Base-by-base conservation (phyloP, 306 rosid genomes). In the Medicago arabica region DNA sequence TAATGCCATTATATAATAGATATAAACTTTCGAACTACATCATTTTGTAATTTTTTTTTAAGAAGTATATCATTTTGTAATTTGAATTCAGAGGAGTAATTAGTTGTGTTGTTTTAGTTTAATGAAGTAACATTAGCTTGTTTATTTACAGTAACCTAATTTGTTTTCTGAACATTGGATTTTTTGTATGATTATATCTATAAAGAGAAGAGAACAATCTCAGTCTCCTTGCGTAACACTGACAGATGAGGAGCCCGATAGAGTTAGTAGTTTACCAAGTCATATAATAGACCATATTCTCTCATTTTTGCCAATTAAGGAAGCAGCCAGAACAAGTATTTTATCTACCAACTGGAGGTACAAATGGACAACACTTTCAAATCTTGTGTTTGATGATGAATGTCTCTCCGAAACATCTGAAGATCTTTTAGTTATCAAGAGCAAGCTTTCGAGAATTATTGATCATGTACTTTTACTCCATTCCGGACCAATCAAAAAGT, bases 381-480 rank as follows among this genome's bases (percentile, higher is more conserved):
- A 69, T 71, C 87, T 91, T 53, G 91, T 83, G 85, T 89, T 91
- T n/a, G 93, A 88, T 72, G 67, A 46, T 21, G 74, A 80, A 18
- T 87, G 81, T 36, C 6, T 71, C 66, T 17, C 82, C 4, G 64
- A 62, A 23, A 36, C 84, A 76, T 69, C 75, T 11, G 82, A 55
- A 19, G 83, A 86, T 62, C 72, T 39, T 75, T 40, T 73, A 44
- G 15, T 64, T 66, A 50, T 78, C 71, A 83, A 77, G 88, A 78
- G 12, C 84, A 82, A 79, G 84, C 77, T 91, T 53, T 80, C 72
- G 11, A 83, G 83, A 68, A 81, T 81, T 55, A 67, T 91, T 55
- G 97, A 91, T 84, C 92, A 84, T 40, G 92, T 91, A 5, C 92
- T 91, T 53, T 78, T 89, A 58, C 92, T 89, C 67, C 92, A 87